A percentile compares a stretch with the other conserved stretches of the same genome.
These are phyloP conservation scores for Dinochytrium kinnereticum DNA, from an alignment of 371 early-diverging fungal genomes.

Conservation along the genomic window DNA sequence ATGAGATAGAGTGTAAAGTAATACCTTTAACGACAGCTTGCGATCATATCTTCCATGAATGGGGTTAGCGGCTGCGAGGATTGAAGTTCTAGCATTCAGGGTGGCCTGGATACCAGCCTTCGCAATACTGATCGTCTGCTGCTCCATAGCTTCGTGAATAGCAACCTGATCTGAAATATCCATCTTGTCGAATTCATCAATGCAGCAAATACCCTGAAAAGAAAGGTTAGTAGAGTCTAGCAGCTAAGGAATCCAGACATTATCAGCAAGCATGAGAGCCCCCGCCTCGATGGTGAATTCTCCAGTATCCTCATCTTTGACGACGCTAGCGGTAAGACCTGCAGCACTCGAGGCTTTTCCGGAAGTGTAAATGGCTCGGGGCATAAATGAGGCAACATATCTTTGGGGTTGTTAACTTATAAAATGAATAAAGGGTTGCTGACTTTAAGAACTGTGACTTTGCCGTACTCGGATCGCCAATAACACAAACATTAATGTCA, in stretches of 20 bases:
- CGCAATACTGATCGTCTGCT: constrained; percentile 99
- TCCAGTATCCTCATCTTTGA: constrained; percentile 98
- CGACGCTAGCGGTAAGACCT: constrained; percentile 98
- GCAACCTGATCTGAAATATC: constrained; percentile 98
- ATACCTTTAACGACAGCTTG: constrained; percentile 89
- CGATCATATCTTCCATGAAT: constrained; percentile 96
- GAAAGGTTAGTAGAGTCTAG: not conserved
- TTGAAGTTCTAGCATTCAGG: constrained; percentile 89
- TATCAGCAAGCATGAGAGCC: constrained; percentile 99
- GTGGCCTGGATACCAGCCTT: constrained; percentile 99
- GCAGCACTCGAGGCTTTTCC: constrained; percentile 99
- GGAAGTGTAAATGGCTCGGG: constrained; percentile 96
- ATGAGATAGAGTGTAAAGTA: constrained; percentile 20
- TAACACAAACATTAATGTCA: constrained; percentile 98
- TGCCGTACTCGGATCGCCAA: constrained; percentile 98
- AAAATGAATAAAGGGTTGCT: constrained; percentile 27
- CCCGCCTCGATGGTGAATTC: constrained; percentile 99
- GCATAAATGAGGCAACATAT: constrained; percentile 86
- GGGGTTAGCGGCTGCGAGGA: constrained; percentile 99
- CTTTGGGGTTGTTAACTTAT: constrained; percentile 49
- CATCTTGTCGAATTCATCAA: constrained; percentile 99
- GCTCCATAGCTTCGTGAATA: constrained; percentile 99
- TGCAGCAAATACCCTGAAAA: constrained; percentile 96
- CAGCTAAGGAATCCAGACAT: constrained; percentile 58
- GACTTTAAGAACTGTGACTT: constrained; percentile 98